These are phyloP conservation scores for Boletellus ananas DNA, from an alignment of 768 basidiomycete genomes.

Conservation along the genomic window DNA sequence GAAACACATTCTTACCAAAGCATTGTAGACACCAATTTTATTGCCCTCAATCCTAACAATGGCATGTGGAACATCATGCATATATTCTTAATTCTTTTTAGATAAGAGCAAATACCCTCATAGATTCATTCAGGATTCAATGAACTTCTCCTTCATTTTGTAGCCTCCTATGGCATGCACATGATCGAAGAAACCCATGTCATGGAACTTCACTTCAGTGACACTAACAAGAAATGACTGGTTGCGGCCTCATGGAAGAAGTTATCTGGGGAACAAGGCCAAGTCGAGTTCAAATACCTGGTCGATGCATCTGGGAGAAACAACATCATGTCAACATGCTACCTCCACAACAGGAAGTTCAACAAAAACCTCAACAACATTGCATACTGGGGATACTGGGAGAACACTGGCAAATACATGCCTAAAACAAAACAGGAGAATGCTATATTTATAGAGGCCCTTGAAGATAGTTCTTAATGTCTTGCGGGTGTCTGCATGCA, in stretches of 20 bases:
- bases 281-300: background rate
- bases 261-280: background rate
- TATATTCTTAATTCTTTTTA: background rate
- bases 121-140: background rate
- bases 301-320: constrained; percentile 1
- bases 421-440: background rate
- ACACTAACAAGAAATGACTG: background rate
- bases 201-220: background rate
- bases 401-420: background rate
- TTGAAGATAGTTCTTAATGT: background rate
- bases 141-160: background rate
- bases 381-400: constrained; percentile 2
- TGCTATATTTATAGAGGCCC: background rate
- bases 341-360: constrained; percentile 1
- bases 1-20: background rate
- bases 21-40: background rate
- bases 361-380: background rate
- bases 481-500: background rate
- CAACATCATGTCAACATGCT: background rate
- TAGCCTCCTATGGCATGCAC: background rate
- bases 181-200: background rate
- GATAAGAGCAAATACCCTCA: background rate
- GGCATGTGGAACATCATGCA: background rate
- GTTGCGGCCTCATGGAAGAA: background rate
- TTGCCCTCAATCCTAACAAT: background rate